Evolutionary conservation across 495 filamentous ascomycete species (phyloP).

Genomic region (Penicillium psychrofluorescens): DNA sequence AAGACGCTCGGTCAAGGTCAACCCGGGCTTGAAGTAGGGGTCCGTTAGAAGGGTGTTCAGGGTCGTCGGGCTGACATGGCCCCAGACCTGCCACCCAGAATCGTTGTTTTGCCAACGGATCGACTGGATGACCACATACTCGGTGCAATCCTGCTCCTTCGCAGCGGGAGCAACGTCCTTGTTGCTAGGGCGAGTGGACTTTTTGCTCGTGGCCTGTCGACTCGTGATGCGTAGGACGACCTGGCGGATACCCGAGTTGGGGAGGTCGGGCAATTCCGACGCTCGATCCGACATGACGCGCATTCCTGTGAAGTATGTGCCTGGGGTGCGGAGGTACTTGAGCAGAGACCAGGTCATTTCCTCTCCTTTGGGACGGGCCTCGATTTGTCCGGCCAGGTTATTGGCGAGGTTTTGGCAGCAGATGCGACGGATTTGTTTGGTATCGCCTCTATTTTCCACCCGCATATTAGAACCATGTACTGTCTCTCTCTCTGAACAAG

Average conservation of each 20-base stretch:
- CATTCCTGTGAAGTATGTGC: constrained; percentile 29
- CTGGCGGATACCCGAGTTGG: constrained; percentile 54
- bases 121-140: constrained; percentile 76
- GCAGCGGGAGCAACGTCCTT: constrained; percentile 16
- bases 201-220: constrained; percentile 45
- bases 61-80: constrained; percentile 54
- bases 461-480: background rate
- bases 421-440: constrained; percentile 45
- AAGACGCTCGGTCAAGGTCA: constrained; percentile 26
- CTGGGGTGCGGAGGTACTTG: constrained; percentile 49
- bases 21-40: constrained; percentile 26
- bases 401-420: constrained; percentile 54
- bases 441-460: constrained; percentile 45
- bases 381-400: constrained; percentile 50
- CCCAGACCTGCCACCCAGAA: constrained; percentile 70
- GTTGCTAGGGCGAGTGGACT: background rate
- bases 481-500: no score
- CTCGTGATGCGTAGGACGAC: constrained; percentile 64
- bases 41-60: constrained; percentile 32
- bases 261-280: constrained; percentile 38
- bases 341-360: constrained; percentile 61
- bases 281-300: constrained; percentile 56
- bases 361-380: constrained; percentile 40
- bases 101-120: constrained; percentile 47
- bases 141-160: constrained; percentile 56